Evolutionary conservation across 345 rosid genomes (phyloP).

Genomic region (Populus deltoides): DNA sequence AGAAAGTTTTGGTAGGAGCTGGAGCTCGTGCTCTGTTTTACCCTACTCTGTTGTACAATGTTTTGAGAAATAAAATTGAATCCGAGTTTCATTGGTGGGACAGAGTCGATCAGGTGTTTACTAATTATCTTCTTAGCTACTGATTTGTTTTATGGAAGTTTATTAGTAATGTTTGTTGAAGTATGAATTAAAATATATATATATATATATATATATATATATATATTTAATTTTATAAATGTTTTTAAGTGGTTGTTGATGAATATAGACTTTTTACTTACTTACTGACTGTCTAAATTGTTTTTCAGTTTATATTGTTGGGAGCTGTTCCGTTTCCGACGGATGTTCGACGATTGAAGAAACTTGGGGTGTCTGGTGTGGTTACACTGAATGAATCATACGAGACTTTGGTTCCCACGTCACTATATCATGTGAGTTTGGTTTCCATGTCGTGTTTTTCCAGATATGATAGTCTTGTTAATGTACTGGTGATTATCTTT

Average conservation of each 20-base stretch:
- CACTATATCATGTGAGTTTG: constrained; percentile 57
- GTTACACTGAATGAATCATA: constrained; percentile 79
- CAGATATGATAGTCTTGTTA: neutral
- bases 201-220: too few species aligned
- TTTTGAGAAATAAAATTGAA: constrained; percentile 55
- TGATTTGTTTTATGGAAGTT: neutral
- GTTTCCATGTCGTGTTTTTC: neutral
- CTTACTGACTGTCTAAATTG: neutral
- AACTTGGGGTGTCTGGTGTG: constrained; percentile 74
- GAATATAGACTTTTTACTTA: neutral
- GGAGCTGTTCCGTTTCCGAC: constrained; percentile 91
- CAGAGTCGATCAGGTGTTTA: constrained; percentile 52
- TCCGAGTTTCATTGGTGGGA: constrained; percentile 76
- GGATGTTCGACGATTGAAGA: constrained; percentile 70
- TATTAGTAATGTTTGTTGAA: too few species aligned
- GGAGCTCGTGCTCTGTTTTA: constrained; percentile 65
- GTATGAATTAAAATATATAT: too few species aligned
- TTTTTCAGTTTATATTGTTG: constrained; percentile 58
- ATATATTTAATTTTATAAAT: too few species aligned
- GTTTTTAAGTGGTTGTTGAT: neutral
- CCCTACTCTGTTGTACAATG: constrained; percentile 65
- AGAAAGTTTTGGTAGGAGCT: constrained; percentile 58
- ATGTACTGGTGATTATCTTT: neutral
- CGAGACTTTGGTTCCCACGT: constrained; percentile 75
- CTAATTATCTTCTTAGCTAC: neutral